Percentiles rank a stretch among this genome's conserved stretches.
These are phyloP conservation scores for Lentinula detonsa DNA, from an alignment of 768 basidiomycete species.

Conservation along the genomic window DNA sequence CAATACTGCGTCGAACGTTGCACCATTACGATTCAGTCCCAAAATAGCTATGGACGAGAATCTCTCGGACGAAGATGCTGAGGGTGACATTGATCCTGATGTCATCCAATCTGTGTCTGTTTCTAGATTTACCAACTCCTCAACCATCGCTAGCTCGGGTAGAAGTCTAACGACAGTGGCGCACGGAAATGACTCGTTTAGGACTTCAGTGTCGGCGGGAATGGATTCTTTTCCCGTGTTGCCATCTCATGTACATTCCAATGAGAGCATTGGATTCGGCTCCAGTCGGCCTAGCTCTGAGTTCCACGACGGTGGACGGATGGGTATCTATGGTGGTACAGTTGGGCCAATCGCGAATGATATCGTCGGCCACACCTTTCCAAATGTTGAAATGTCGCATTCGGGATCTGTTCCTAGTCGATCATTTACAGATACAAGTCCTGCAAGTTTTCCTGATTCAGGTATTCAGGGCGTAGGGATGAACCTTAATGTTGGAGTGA, in stretches of 20 bases:
- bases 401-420: not conserved
- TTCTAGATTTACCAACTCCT: not conserved
- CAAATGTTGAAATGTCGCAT: not conserved
- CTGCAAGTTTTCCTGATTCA: not conserved
- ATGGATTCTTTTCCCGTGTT: not conserved
- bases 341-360: not conserved
- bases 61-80: conserved; percentile 7
- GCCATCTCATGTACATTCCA: not conserved
- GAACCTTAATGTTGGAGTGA: conserved; percentile 1
- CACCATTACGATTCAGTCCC: not conserved
- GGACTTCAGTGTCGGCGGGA: not conserved
- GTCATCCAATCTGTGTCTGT: not conserved
- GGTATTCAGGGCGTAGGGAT: not conserved
- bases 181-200: not conserved
- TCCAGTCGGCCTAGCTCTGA: not conserved
- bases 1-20: not conserved
- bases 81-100: conserved; percentile 7
- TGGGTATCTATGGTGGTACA: not conserved
- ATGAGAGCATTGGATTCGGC: not conserved
- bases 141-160: not conserved
- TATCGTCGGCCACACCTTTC: not conserved
- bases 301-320: not conserved
- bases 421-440: not conserved
- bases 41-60: conserved; percentile 3
- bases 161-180: not conserved